A percentile compares a stretch with the other conserved stretches of the same genome.
Conservation (phyloP, 1,284 basidiomycete genomes). For the Ustilago crameri region DNA sequence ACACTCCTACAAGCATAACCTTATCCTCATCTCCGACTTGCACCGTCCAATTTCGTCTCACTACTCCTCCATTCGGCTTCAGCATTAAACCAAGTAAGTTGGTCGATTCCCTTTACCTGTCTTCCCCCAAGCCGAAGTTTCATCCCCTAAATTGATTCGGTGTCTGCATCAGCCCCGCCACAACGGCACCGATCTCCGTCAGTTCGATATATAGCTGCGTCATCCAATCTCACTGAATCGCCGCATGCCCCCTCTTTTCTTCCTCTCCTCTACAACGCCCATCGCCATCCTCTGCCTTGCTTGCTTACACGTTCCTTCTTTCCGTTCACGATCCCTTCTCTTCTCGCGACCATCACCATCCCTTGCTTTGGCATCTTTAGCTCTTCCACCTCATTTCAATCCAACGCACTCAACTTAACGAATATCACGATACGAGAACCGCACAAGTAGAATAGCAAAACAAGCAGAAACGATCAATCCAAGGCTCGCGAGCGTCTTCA, state of each 20-base stretch:
- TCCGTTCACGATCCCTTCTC: conserved; percentile 8
- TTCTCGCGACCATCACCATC: not conserved
- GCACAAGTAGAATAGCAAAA: too few relatives aligned
- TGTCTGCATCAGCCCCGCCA: not conserved
- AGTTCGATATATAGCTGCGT: not conserved
- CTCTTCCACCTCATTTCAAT: too few relatives aligned
- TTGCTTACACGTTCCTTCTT: not conserved
- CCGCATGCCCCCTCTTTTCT: not conserved
- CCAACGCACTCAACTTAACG: too few relatives aligned
- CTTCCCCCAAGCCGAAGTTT: not conserved
- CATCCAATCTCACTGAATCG: not conserved
- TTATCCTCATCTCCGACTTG: conserved; percentile 36
- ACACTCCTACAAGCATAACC: conserved; percentile 13
- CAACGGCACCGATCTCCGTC: not conserved
- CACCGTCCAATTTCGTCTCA: conserved; percentile 13
- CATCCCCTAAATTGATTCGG: not conserved
- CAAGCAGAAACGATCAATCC: too few relatives aligned
- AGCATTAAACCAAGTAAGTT: too few relatives aligned
- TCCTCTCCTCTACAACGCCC: not conserved
- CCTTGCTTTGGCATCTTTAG: too few relatives aligned
- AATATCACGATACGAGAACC: too few relatives aligned
- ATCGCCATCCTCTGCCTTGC: conserved; percentile 1
- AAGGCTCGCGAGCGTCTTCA: too few relatives aligned
- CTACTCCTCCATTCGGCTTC: too few relatives aligned
- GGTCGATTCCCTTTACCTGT: not conserved